Evolutionary conservation across 306 rosid genomes (phyloP).

Genomic region (Corylus americana): DNA sequence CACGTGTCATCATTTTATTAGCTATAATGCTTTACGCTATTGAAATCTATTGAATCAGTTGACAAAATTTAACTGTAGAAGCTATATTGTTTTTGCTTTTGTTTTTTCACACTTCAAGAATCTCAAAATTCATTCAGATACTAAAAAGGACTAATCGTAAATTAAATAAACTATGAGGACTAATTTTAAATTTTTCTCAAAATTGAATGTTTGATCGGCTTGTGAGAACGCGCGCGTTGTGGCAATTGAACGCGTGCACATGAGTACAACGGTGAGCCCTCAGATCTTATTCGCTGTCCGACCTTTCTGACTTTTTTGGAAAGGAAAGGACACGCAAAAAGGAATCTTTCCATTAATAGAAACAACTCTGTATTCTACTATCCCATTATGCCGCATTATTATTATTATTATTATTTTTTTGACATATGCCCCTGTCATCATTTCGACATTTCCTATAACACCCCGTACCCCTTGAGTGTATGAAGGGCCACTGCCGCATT

Average conservation of each 20-base stretch:
- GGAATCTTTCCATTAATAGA: slow-evolving; percentile 57
- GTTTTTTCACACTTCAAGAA: no score
- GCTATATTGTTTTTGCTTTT: no score
- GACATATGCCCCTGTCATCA: not conserved
- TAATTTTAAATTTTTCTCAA: no score
- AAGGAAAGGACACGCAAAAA: not conserved
- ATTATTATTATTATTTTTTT: not conserved
- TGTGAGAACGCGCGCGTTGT: not conserved
- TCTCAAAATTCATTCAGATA: no score
- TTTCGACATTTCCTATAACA: slow-evolving; percentile 1
- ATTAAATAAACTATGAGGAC: no score
- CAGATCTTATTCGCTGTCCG: not conserved
- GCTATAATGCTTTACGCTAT: no score
- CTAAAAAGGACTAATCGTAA: no score
- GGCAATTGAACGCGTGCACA: slow-evolving; percentile 32
- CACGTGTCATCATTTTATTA: no score
- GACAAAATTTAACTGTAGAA: no score
- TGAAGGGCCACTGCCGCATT: slow-evolving; percentile 15
- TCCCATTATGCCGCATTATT: not conserved
- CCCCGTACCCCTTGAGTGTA: slow-evolving; percentile 26
- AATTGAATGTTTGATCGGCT: not conserved
- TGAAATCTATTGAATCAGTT: no score
- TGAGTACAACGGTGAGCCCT: slow-evolving; percentile 16
- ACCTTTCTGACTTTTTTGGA: slow-evolving; percentile 28
- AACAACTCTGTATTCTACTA: slow-evolving; percentile 13